Evolutionary conservation across 208 protist species (phyloP).

Genomic region (Wallacemonas rigidus): DNA sequence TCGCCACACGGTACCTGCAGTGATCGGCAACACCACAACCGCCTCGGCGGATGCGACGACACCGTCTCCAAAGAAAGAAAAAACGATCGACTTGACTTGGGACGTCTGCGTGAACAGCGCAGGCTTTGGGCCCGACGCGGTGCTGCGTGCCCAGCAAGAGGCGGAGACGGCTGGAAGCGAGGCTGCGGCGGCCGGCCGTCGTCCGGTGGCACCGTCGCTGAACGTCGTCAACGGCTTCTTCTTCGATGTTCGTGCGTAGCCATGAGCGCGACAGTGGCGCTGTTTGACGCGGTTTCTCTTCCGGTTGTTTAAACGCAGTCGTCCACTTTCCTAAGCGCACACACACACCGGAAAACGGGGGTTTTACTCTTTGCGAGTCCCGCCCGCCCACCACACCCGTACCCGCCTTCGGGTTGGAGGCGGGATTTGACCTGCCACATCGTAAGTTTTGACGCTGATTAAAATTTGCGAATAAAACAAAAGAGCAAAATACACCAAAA

Average conservation of each 20-base stretch:
- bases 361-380: too few species aligned
- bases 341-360: too few species aligned
- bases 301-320: neutral
- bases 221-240: constrained; percentile 3
- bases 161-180: neutral
- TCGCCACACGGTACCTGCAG: neutral
- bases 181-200: neutral
- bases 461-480: too few species aligned
- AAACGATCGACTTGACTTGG: constrained; percentile 5
- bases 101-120: neutral
- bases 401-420: too few species aligned
- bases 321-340: neutral
- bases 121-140: neutral
- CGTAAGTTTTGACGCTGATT: too few species aligned
- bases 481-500: too few species aligned
- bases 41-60: neutral
- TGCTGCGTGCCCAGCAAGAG: neutral
- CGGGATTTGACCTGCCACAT: too few species aligned
- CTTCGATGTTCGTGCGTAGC: constrained; percentile 2
- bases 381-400: too few species aligned
- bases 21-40: neutral
- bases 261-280: neutral
- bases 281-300: constrained; percentile 8
- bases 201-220: neutral
- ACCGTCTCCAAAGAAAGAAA: constrained; percentile 7